A percentile compares a stretch with the other conserved stretches of the same genome.
These are phyloP conservation scores for Ustilago bromivora DNA, from an alignment of 1,284 basidiomycete genomes.

Conservation along the genomic window DNA sequence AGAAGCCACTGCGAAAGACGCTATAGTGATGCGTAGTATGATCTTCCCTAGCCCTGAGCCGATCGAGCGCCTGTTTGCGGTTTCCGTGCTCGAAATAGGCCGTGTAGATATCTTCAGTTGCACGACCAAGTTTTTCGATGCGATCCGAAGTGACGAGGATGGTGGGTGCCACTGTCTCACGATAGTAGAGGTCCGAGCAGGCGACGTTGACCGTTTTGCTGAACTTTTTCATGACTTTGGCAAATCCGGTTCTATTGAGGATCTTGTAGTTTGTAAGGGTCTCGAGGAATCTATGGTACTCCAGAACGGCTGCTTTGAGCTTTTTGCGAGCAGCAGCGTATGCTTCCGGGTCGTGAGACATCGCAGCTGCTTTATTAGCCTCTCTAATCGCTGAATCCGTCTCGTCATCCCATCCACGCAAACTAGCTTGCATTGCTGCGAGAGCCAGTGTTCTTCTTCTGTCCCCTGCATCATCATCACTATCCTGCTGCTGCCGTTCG, in stretches of 20 bases:
- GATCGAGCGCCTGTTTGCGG: slow-evolving; percentile 80
- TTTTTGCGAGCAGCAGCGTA: slow-evolving; percentile 85
- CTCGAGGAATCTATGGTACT: slow-evolving; percentile 84
- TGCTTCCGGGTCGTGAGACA: slow-evolving; percentile 77
- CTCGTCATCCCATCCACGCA: slow-evolving; percentile 47
- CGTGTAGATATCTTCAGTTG: slow-evolving; percentile 71
- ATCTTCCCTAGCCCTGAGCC: slow-evolving; percentile 74
- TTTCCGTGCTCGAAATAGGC: slow-evolving; percentile 78
- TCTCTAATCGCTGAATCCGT: slow-evolving; percentile 47
- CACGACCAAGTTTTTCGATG: slow-evolving; percentile 78
- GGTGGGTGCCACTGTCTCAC: slow-evolving; percentile 76
- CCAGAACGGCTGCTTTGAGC: slow-evolving; percentile 83
- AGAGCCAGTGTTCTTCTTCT: slow-evolving; percentile 58
- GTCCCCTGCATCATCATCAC: slow-evolving; percentile 57
- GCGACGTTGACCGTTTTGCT: slow-evolving; percentile 83
- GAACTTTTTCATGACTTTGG: slow-evolving; percentile 89
- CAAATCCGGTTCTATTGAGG: slow-evolving; percentile 88
- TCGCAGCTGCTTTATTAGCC: slow-evolving; percentile 61
- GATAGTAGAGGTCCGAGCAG: slow-evolving; percentile 78
- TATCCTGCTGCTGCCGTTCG: slow-evolving; percentile 26
- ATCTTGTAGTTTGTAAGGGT: slow-evolving; percentile 79
- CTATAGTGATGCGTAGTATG: slow-evolving; percentile 77
- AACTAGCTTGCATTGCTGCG: slow-evolving; percentile 49
- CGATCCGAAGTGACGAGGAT: slow-evolving; percentile 73
- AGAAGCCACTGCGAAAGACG: slow-evolving; percentile 76